Evolutionary conservation across 2,329 filamentous ascomycete genomes (phyloP).

Genomic region (Mariannaea elegans): DNA sequence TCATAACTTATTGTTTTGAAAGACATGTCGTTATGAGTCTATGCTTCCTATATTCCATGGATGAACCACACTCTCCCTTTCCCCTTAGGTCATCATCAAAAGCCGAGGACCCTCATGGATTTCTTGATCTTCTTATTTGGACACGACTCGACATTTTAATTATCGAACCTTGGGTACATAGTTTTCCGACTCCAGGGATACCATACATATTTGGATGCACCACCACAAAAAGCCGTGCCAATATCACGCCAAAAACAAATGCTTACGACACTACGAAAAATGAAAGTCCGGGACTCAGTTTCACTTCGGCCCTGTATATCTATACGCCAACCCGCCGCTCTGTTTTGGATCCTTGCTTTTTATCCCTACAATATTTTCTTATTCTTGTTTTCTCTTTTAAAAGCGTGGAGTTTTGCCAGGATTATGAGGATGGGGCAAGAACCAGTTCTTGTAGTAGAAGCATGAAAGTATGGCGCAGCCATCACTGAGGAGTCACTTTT

Average conservation of each 20-base stretch:
- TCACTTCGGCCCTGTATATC: conserved; percentile 32
- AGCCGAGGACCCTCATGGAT: conserved; percentile 4
- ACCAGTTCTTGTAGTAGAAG: conserved; percentile 41
- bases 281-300: conserved; percentile 37
- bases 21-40: conserved; percentile 12
- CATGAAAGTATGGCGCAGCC: conserved; percentile 41
- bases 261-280: conserved; percentile 36
- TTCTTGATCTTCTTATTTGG: conserved; percentile 16
- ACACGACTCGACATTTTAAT: conserved; percentile 25
- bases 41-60: background rate
- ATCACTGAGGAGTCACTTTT: conserved; percentile 28
- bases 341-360: conserved; percentile 20
- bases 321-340: conserved; percentile 25
- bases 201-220: conserved; percentile 15
- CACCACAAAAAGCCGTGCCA: conserved; percentile 30
- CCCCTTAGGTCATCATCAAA: conserved; percentile 21
- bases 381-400: conserved; percentile 30
- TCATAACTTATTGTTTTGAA: background rate
- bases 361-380: conserved; percentile 18
- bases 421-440: conserved; percentile 40
- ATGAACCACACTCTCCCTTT: conserved; percentile 14
- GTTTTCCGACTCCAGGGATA: conserved; percentile 10
- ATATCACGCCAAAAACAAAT: conserved; percentile 32
- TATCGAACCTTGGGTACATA: conserved; percentile 17
- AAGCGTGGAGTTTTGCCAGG: conserved; percentile 42